Evolutionary conservation across 192 early-diverging fungal species (phyloP), one percentile per base, ranked within the genome.

Genomic region (Mortierella alpina): DNA sequence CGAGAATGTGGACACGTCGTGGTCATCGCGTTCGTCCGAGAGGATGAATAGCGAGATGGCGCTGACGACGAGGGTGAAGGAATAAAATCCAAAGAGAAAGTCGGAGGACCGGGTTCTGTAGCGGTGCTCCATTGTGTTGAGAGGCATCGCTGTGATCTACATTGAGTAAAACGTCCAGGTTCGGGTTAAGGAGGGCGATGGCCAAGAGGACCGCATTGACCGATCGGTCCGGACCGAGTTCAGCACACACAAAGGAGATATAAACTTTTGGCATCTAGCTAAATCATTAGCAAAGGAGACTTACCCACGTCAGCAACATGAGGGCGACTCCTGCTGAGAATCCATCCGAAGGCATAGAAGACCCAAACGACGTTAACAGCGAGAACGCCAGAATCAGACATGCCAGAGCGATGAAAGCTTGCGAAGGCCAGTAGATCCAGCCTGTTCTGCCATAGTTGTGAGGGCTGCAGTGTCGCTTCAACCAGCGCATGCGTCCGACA

Each of bases 41-140:
- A 72, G 52, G 50, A 80, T 80, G 54, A 63, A 80, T 18, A 80
- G 64, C 5, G 77, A 5, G 9, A 68, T 0, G 6, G 45, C 10
- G 1, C 18, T 50, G 45, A 53, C 47, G 14, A 23, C 42, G 4
- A 68, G 18, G 6, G 77, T 47, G 12, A 49, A 15, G 12, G 56
- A 10, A 11, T 72, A 72, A 49, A 51, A 72, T 14, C 15, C 10
- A 23, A 62, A 72, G 39, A 80, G 52, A 41, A 31, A 65, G 18
- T 80, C 59, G 7, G 77, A 80, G 5, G 77, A 80, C 12, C 77
- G 77, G 5, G 63, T 53, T n/a, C 62, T 58, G 48, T 72, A 80
- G 22, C 49, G 46, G 31, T 66, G 68, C 60, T 72, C 77, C 5
- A 56, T 22, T 7, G 46, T 20, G 54, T 80, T 80, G 23, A 80